These are phyloP conservation scores for Fusarium camptoceras DNA, from an alignment of 2,329 filamentous ascomycete species.

Conservation along the genomic window DNA sequence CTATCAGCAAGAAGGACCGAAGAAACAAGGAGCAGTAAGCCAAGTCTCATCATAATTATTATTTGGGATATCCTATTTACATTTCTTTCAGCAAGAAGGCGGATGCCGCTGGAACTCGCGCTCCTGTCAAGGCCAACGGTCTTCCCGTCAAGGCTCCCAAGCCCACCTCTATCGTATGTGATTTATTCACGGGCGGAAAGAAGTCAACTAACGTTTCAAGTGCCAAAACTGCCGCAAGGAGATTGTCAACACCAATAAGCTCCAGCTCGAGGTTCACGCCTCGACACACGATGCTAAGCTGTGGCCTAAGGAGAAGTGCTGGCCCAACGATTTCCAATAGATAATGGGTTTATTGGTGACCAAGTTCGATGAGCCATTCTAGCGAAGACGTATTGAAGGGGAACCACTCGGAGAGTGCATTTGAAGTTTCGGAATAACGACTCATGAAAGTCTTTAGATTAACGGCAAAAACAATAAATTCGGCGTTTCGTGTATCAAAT, in stretches of 20 bases:
- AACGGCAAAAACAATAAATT: neutral
- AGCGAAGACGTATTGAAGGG: neutral
- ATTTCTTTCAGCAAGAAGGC: slow-evolving; percentile 56
- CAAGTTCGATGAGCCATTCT: neutral
- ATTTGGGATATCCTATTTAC: neutral
- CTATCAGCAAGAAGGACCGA: slow-evolving; percentile 43
- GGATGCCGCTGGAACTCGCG: slow-evolving; percentile 65
- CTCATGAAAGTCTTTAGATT: slow-evolving; percentile 24
- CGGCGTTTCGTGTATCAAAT: slow-evolving; percentile 5
- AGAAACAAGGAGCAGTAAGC: slow-evolving; percentile 4
- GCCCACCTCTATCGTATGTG: slow-evolving; percentile 48
- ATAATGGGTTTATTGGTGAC: neutral
- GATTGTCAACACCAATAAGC: slow-evolving; percentile 63
- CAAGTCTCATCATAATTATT: fast-evolving
- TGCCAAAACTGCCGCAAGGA: slow-evolving; percentile 64
- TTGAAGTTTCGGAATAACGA: slow-evolving; percentile 18
- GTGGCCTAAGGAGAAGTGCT: slow-evolving; percentile 70
- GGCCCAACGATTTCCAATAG: slow-evolving; percentile 61
- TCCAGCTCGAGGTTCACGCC: slow-evolving; percentile 65
- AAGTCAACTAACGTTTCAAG: slow-evolving; percentile 41
- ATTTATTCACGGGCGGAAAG: fast-evolving
- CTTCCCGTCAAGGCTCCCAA: slow-evolving; percentile 66
- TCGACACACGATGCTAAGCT: slow-evolving; percentile 60
- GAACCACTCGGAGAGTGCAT: too few species aligned
- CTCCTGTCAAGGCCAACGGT: slow-evolving; percentile 65